Conservation (phyloP, 257 asterid species). For the Datura wrightii region DNA sequence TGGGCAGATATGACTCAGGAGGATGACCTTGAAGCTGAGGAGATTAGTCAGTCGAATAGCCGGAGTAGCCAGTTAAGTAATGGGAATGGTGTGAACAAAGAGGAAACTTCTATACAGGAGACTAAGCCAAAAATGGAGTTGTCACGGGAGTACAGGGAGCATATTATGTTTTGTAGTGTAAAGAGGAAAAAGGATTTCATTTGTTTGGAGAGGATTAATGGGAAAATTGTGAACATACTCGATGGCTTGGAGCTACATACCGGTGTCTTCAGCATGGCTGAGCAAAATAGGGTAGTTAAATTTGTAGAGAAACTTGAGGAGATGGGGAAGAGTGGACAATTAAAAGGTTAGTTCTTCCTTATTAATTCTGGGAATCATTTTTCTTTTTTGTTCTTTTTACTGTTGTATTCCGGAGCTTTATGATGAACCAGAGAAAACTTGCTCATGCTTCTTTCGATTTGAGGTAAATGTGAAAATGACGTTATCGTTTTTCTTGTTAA, state of each 20-base stretch:
- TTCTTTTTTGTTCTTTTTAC: conserved; percentile 3
- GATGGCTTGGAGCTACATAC: conserved; percentile 52
- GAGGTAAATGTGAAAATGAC: neutral
- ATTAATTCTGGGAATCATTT: conserved; percentile 34
- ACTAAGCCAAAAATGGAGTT: conserved; percentile 49
- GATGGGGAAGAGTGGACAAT: conserved; percentile 47
- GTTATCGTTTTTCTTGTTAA: neutral
- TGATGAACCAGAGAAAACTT: neutral
- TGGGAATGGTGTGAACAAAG: conserved; percentile 39
- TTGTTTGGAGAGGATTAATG: conserved; percentile 47
- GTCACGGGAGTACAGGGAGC: conserved; percentile 50
- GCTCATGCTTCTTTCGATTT: neutral
- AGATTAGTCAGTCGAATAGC: conserved; percentile 33
- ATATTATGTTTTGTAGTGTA: conserved; percentile 43
- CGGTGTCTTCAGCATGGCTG: conserved; percentile 52
- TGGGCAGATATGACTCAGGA: conserved; percentile 95
- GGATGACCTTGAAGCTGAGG: conserved; percentile 68
- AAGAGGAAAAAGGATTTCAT: conserved; percentile 44
- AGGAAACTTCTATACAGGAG: conserved; percentile 37
- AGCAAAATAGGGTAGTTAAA: conserved; percentile 50
- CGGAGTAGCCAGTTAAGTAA: neutral
- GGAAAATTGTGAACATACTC: conserved; percentile 43
- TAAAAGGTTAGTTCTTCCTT: conserved; percentile 47
- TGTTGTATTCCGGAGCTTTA: neutral
- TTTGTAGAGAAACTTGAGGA: conserved; percentile 45